Evolutionary conservation across 108 stramenopile species (phyloP).

Genomic region (Heterococcus sp.): DNA sequence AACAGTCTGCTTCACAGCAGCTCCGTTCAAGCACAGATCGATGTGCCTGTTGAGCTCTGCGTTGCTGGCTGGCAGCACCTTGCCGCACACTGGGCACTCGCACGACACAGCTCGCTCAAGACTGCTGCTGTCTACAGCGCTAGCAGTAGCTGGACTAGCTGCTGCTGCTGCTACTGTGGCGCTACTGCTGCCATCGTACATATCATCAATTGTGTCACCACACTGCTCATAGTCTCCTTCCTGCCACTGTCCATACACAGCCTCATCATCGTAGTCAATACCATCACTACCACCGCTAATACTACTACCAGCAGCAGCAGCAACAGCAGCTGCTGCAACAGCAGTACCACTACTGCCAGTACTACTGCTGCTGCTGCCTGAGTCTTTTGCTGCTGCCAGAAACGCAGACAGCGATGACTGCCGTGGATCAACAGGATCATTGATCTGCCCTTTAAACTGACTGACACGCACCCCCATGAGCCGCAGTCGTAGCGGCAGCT

Average conservation of each 20-base stretch:
- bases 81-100: not conserved
- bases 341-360: not conserved
- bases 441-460: conserved; percentile 17
- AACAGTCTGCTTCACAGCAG: not conserved
- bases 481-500: conserved; percentile 25
- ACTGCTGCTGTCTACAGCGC: not conserved
- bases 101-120: too few species aligned
- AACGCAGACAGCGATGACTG: not conserved
- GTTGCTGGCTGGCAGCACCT: not conserved
- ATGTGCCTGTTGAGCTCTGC: not conserved
- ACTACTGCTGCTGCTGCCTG: not conserved
- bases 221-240: not conserved
- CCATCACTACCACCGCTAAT: not conserved
- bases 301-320: not conserved
- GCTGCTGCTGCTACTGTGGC: not conserved
- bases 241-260: not conserved
- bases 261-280: not conserved
- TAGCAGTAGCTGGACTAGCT: not conserved
- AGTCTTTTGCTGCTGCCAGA: not conserved
- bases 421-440: not conserved
- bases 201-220: not conserved
- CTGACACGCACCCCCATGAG: conserved; percentile 34
- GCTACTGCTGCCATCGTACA: not conserved
- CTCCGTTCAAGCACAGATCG: not conserved
- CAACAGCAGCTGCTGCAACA: not conserved